These are phyloP conservation scores for Candida loeiensis DNA, from an alignment of 805 yeast genomes.

Conservation along the genomic window DNA sequence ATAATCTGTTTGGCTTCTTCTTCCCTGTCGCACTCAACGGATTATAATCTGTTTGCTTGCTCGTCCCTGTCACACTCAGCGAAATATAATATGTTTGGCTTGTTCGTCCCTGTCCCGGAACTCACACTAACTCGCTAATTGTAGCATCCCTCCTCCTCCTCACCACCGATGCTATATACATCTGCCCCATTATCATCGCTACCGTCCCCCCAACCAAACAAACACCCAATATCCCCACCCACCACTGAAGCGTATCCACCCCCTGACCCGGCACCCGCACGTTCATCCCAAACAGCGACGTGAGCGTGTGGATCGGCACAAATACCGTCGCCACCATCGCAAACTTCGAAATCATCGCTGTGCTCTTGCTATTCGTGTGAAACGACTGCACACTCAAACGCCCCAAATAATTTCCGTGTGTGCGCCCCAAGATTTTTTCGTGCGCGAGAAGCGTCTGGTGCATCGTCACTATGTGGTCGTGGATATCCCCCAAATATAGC, in stretches of 20 bases:
- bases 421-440: constrained; percentile 88
- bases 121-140: not conserved
- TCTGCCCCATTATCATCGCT: not conserved
- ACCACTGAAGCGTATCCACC: constrained; percentile 22
- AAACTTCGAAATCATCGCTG: constrained; percentile 83
- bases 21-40: too few species aligned
- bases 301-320: constrained; percentile 83
- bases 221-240: constrained; percentile 58
- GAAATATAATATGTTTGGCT: too few species aligned
- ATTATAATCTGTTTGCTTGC: too few species aligned
- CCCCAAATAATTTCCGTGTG: constrained; percentile 89
- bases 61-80: too few species aligned
- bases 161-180: not conserved
- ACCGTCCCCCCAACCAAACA: not conserved
- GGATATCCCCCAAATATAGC: constrained; percentile 89
- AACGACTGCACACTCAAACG: constrained; percentile 92
- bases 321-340: constrained; percentile 87
- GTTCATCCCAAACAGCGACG: constrained; percentile 96
- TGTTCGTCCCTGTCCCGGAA: not conserved
- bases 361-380: constrained; percentile 77
- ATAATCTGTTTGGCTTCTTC: too few species aligned
- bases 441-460: constrained; percentile 83
- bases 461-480: constrained; percentile 96
- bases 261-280: constrained; percentile 76
- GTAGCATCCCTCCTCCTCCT: not conserved